Evolutionary conservation across 1,284 basidiomycete genomes (phyloP), one percentile per base, ranked within the genome.

Genomic region (Pseudozyma thailandica): DNA sequence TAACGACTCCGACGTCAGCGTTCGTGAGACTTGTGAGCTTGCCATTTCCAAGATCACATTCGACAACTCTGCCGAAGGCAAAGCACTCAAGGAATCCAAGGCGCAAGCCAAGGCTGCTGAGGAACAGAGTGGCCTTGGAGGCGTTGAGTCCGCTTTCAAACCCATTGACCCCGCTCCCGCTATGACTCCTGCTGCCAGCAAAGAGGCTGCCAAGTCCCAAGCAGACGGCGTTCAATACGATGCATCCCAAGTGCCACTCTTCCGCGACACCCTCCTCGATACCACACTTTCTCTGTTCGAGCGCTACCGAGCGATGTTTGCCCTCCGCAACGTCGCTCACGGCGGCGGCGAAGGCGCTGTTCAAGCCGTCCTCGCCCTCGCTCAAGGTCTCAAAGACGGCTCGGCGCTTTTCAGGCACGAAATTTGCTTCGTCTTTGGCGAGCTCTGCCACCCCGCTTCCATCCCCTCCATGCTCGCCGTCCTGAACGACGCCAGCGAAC

Each of bases 221-320:
- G 50, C 63, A 2, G 48, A 65, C 7, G 55, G 27, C 3, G 43
- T 46, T 49, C 39, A 45, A 13, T 75, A 77, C 50, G 60, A 71
- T 82, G 26, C 84, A 85, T 6, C 87, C 87, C 46, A 73, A 33
- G 72, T 68, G 10, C 72, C 84, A 10, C 83, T 86, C n/a, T 88
- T 97, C 16, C 88, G 88, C 41, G 75, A 84, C 2, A 87, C 87
- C 10, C 86, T 98, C 0, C 87, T 95, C 26, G 87, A 96, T 81
- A 87, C 85, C 3, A 84, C 84, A 5, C 85, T 91, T 1, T 87
- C 92, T 0, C 88, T 99, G 0, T 99, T 98, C 79, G 90, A 94
- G 74, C 89, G 96, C 33, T 99, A 99, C 83, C 89, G 96, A 15
- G 95, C 96, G 39, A 98, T 99, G 96, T 98, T 99, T 82, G 91